Percentiles rank a stretch among this genome's conserved stretches.
Evolutionary conservation across 108 stramenopile genomes (phyloP).

Genomic region (Nannochloropsis oceanica): DNA sequence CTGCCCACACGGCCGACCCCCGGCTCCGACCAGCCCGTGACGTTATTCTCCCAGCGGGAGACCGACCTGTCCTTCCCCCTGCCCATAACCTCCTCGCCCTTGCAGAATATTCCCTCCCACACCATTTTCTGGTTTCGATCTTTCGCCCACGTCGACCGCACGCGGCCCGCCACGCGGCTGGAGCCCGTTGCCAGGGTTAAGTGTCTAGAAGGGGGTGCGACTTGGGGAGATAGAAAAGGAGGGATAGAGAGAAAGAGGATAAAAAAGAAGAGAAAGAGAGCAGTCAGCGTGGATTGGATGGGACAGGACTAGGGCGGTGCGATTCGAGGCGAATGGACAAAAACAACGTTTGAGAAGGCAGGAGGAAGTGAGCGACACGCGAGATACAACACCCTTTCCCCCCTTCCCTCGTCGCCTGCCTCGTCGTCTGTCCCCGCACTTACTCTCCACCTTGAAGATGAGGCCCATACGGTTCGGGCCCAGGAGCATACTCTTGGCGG

Average conservation of each 20-base stretch:
- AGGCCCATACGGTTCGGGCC: neutral
- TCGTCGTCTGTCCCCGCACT: neutral
- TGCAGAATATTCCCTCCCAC: too few species aligned
- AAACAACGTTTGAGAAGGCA: too few species aligned
- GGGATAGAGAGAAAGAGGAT: neutral
- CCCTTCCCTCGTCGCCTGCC: too few species aligned
- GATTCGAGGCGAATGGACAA: too few species aligned
- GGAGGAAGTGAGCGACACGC: too few species aligned
- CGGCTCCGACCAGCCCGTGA: too few species aligned
- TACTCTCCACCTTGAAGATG: neutral
- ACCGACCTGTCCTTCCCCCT: too few species aligned
- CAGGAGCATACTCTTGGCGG: neutral
- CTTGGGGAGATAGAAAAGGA: neutral
- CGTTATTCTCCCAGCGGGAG: too few species aligned
- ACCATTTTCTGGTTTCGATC: neutral
- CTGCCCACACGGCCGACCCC: too few species aligned
- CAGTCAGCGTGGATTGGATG: neutral
- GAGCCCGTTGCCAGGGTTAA: neutral
- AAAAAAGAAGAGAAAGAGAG: neutral
- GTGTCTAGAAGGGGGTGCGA: neutral
- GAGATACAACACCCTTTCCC: too few species aligned
- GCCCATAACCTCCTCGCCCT: too few species aligned
- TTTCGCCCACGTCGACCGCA: neutral
- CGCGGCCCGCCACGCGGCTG: neutral
- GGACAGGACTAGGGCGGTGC: too few species aligned